phyloP scores from a whole-genome alignment of 768 basidiomycete species.

The Mycena albidolilacea region DNA sequence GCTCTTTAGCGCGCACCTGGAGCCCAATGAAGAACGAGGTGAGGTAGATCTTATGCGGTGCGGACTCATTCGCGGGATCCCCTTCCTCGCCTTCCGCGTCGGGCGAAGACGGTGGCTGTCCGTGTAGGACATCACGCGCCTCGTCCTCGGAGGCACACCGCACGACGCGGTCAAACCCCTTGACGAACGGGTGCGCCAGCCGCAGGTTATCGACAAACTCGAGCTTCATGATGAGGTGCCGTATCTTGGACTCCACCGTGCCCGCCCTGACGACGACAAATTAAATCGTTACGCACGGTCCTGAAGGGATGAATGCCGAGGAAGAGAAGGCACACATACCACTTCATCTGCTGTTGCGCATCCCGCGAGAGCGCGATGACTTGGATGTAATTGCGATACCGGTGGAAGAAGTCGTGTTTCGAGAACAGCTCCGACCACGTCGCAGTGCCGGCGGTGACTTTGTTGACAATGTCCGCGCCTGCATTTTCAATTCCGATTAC shows the following conservation, averaged over 20 bases:
- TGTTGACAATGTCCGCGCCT: slow-evolving; percentile 95
- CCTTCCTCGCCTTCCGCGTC: slow-evolving; percentile 71
- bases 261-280: slow-evolving; percentile 67
- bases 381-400: slow-evolving; percentile 96
- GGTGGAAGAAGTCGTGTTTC: slow-evolving; percentile 97
- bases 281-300: not conserved
- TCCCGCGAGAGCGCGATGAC: slow-evolving; percentile 91
- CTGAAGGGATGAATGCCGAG: not conserved
- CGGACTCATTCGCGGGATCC: slow-evolving; percentile 73
- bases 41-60: slow-evolving; percentile 81
- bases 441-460: slow-evolving; percentile 85
- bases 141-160: slow-evolving; percentile 91
- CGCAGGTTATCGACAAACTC: slow-evolving; percentile 94
- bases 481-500: slow-evolving; percentile 21
- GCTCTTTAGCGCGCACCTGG: slow-evolving; percentile 88
- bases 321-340: slow-evolving; percentile 71
- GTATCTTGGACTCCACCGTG: slow-evolving; percentile 95
- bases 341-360: slow-evolving; percentile 88
- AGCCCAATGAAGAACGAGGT: slow-evolving; percentile 99
- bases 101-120: slow-evolving; percentile 59
- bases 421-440: slow-evolving; percentile 93
- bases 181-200: slow-evolving; percentile 95
- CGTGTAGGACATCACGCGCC: slow-evolving; percentile 87
- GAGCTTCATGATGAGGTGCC: slow-evolving; percentile 97
- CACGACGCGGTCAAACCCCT: slow-evolving; percentile 90